Evolutionary conservation across 306 rosid species (phyloP), one percentile per base, ranked within the genome.

Genomic region (Malus asiatica): DNA sequence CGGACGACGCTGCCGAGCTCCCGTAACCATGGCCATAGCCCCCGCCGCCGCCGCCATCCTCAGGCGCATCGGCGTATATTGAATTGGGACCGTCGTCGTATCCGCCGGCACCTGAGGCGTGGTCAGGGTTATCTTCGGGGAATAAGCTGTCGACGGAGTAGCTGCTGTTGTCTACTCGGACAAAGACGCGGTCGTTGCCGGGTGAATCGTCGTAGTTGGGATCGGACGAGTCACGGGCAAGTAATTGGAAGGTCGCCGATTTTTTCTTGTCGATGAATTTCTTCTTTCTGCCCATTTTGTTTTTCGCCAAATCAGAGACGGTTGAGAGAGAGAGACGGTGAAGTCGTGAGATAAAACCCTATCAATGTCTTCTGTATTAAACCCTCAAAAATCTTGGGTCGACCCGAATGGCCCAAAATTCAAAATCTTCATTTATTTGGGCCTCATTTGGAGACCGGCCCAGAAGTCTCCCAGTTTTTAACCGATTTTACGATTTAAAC

Each of bases 181-280:
- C 86, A 63, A 95, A 95, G 65, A 92, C 88, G 45, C 96, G 91
- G 74, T 92, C 99, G 35, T 78, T 71, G 60, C 88, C 93, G 4
- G 90, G 87, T 2, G 88, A 74, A 71, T 79, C 72, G 40, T 84
- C 82, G 72, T 79, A 88, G 58, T 66, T 77, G 40, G 99, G 96
- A 78, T 92, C 97, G 8, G 97, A 84, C 8, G 96, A 86, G 75
- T 95, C 97, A 6, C 96, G 96, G 4, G 97, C 85, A 9, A 92
- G 71, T 66, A 90, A 84, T 44, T 90, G 94, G 82, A 90, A 94
- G 0, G 97, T 94, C 0, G 86, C 86, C 0, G 98, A 80, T 19
- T 80, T 94, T 35, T 90, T 94, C 85, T 89, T 91, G 87, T 94
- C 90, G 61, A 94, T 85, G 78, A 92, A 94, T 72, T 90, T 88